Percentiles rank a stretch among this genome's conserved stretches.
Evolutionary conservation across 176 grass and related monocot species (phyloP).

Genomic region (Carex scoparia): DNA sequence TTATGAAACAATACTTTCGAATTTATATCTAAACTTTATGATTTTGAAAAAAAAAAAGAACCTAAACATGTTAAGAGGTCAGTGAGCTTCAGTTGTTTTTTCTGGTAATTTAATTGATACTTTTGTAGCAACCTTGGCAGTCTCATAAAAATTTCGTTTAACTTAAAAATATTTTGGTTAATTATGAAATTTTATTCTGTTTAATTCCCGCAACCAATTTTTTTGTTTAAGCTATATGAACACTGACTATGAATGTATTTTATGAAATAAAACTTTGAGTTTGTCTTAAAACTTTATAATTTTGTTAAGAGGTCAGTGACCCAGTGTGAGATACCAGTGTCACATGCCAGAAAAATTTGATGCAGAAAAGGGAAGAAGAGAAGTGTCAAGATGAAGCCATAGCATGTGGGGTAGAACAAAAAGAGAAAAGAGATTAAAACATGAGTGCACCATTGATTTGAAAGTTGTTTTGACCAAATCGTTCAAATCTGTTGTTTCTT

Average conservation of each 20-base stretch:
- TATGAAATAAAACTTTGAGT: neutral
- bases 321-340: constrained; percentile 14
- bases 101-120: neutral
- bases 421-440: constrained; percentile 13
- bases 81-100: neutral
- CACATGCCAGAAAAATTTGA: neutral
- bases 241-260: neutral
- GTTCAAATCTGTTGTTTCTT: constrained; percentile 2
- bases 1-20: neutral
- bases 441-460: neutral
- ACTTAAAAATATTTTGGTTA: neutral
- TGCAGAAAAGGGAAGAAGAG: neutral
- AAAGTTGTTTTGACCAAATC: constrained; percentile 24
- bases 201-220: neutral
- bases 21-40: neutral
- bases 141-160: neutral
- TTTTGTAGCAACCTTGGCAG: too few species aligned
- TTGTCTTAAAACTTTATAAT: neutral
- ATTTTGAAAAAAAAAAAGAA: neutral
- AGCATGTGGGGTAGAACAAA: constrained; percentile 22
- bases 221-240: neutral
- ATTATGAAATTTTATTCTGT: neutral
- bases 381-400: constrained; percentile 20
- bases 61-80: too few species aligned
- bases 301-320: constrained; percentile 10